These are phyloP conservation scores for Takakia lepidozioides DNA, from an alignment of 225 moss, liverwort and hornwort genomes.

Conservation along the genomic window DNA sequence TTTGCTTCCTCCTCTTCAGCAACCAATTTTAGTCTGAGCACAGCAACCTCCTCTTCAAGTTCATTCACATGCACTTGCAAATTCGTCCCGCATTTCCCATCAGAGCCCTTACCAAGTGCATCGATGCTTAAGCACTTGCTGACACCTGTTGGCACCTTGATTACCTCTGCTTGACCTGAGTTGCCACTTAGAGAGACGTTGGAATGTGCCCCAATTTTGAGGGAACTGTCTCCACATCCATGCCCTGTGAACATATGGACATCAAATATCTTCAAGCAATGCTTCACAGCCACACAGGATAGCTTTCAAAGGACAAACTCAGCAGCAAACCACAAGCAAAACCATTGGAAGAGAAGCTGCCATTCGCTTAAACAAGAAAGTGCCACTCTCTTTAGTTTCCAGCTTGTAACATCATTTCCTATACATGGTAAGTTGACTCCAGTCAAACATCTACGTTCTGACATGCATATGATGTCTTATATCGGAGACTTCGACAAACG, in stretches of 20 bases:
- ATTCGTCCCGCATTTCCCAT: slow-evolving; percentile 23
- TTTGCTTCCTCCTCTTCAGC: slow-evolving; percentile 51
- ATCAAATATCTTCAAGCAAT: not conserved
- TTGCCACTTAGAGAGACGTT: slow-evolving; percentile 13
- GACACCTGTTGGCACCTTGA: slow-evolving; percentile 30
- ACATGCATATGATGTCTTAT: too few relatives aligned
- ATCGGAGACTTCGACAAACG: too few relatives aligned
- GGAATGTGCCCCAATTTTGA: slow-evolving; percentile 12
- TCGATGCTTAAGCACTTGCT: slow-evolving; percentile 49
- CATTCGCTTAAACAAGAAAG: too few relatives aligned
- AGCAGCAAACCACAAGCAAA: not conserved
- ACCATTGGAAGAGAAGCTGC: too few relatives aligned
- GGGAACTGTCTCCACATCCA: not conserved
- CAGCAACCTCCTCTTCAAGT: slow-evolving; percentile 43
- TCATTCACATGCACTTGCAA: slow-evolving; percentile 49
- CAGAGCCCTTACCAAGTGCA: slow-evolving; percentile 38
- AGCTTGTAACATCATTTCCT: too few relatives aligned
- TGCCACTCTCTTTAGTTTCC: too few relatives aligned
- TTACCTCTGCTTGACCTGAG: slow-evolving; percentile 16
- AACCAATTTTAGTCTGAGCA: slow-evolving; percentile 35
- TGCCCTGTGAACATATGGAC: slow-evolving; percentile 12
- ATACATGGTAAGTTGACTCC: too few relatives aligned
- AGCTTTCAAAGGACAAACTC: not conserved
- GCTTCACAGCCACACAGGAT: not conserved
- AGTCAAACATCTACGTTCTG: too few relatives aligned